A percentile compares a stretch with the other conserved stretches of the same genome.
Conservation (phyloP, 345 rosid species). For the Populus davidiana region DNA sequence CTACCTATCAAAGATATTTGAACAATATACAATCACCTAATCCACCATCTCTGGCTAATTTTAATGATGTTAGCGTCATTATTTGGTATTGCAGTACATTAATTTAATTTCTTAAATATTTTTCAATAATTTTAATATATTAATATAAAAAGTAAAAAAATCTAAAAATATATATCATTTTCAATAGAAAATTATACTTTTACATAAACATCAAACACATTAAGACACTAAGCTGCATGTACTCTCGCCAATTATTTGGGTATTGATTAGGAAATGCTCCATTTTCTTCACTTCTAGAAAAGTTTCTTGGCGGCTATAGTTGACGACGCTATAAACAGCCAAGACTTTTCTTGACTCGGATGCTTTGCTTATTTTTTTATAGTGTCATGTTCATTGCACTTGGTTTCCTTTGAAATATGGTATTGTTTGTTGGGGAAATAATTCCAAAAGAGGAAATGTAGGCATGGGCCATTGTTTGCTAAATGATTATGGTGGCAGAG, state of each 20-base stretch:
- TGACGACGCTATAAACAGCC: background rate
- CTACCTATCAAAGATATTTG: background rate
- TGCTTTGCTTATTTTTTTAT: background rate
- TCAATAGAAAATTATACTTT: no score
- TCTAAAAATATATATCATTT: no score
- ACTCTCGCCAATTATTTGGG: conserved; percentile 2
- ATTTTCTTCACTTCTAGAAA: background rate
- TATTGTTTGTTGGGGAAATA: conserved; percentile 3
- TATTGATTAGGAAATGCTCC: background rate
- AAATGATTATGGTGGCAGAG: no score
- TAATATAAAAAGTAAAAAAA: no score
- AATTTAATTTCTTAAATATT: no score
- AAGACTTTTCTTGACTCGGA: conserved; percentile 27
- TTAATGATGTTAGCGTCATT: background rate
- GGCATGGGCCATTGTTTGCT: no score
- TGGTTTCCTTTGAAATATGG: conserved; percentile 24
- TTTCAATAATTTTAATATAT: no score
- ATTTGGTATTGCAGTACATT: no score
- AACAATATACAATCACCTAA: conserved; percentile 26
- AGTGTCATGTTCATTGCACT: conserved; percentile 8
- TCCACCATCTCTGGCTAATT: conserved; percentile 25
- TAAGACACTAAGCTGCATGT: background rate
- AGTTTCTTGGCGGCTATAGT: conserved; percentile 13
- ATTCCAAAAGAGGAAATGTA: no score
- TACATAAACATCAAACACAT: no score